Conservation (phyloP, 106 monocot species). For the Alisma plantagoaquatica region DNA sequence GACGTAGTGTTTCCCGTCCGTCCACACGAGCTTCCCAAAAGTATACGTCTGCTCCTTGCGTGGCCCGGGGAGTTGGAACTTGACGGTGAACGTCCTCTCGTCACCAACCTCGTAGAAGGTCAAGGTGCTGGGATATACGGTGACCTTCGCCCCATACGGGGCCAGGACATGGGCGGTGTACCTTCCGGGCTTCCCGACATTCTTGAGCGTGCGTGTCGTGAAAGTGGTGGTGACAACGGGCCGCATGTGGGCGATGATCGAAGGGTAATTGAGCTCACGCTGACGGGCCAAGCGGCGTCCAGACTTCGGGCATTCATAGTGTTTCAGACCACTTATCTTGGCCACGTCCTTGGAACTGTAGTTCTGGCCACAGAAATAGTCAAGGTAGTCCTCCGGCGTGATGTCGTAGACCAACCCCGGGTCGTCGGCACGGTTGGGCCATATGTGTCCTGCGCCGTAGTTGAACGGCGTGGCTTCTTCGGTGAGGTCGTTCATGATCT, state of each 20-base stretch:
- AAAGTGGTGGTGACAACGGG: neutral
- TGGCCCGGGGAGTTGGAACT: conserved; percentile 2
- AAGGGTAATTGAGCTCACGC: conserved; percentile 51
- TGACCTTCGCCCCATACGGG: conserved; percentile 32
- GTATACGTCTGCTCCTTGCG: conserved; percentile 7
- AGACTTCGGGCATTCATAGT: conserved; percentile 21
- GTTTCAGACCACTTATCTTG: conserved; percentile 3
- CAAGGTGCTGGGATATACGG: conserved; percentile 29
- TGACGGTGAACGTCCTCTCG: conserved; percentile 38
- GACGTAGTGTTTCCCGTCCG: conserved; percentile 43
- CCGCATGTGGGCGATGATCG: conserved; percentile 25
- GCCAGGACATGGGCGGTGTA: conserved; percentile 22
- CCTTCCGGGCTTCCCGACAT: conserved; percentile 34
- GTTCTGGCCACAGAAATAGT: conserved; percentile 39
- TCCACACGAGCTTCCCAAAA: conserved; percentile 49
- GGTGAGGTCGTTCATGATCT: conserved; percentile 23
- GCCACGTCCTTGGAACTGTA: conserved; percentile 42
- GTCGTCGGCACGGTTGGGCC: conserved; percentile 45
- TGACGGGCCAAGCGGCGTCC: conserved; percentile 6
- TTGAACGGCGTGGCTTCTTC: conserved; percentile 35
- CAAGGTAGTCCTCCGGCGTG: conserved; percentile 27
- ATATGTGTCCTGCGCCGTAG: conserved; percentile 55
- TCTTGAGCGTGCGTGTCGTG: conserved; percentile 33
- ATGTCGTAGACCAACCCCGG: conserved; percentile 66
- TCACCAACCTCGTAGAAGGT: conserved; percentile 30